phyloP scores from a whole-genome alignment of 2,329 filamentous ascomycete species.

The Fusarium sarcochroum region DNA sequence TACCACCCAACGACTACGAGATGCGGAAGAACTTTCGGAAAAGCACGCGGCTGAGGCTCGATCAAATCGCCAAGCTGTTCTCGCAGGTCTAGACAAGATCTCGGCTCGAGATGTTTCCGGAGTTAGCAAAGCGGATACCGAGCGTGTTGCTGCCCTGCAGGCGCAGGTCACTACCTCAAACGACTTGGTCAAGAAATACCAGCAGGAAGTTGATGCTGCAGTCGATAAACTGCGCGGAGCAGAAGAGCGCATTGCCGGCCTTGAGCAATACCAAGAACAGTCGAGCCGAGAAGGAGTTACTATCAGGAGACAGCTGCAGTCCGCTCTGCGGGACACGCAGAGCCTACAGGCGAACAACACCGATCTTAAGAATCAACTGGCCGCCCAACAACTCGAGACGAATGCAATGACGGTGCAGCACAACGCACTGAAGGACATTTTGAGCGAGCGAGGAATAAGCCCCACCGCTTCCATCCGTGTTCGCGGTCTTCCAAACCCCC shows the following conservation, averaged over 20 bases:
- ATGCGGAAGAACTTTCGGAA: conserved; percentile 90
- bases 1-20: conserved; percentile 79
- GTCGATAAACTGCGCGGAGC: conserved; percentile 91
- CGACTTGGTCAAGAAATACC: conserved; percentile 86
- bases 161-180: conserved; percentile 85
- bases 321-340: conserved; percentile 85
- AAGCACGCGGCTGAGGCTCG: conserved; percentile 89
- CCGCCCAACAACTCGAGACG: conserved; percentile 91
- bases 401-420: conserved; percentile 94
- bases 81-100: conserved; percentile 85
- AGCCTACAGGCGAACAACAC: conserved; percentile 83
- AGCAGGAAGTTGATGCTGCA: conserved; percentile 87
- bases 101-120: conserved; percentile 66
- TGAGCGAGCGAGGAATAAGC: conserved; percentile 90
- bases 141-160: conserved; percentile 81
- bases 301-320: conserved; percentile 90
- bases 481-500: conserved; percentile 77
- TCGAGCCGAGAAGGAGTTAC: conserved; percentile 92
- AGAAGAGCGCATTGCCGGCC: conserved; percentile 95
- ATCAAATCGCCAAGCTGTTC: conserved; percentile 85
- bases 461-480: conserved; percentile 79
- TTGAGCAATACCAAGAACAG: conserved; percentile 98
- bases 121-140: conserved; percentile 66
- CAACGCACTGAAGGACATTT: conserved; percentile 91
- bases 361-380: conserved; percentile 85